Conservation (phyloP, 148 eudicot genomes). For the Nepenthes mirabilis region DNA sequence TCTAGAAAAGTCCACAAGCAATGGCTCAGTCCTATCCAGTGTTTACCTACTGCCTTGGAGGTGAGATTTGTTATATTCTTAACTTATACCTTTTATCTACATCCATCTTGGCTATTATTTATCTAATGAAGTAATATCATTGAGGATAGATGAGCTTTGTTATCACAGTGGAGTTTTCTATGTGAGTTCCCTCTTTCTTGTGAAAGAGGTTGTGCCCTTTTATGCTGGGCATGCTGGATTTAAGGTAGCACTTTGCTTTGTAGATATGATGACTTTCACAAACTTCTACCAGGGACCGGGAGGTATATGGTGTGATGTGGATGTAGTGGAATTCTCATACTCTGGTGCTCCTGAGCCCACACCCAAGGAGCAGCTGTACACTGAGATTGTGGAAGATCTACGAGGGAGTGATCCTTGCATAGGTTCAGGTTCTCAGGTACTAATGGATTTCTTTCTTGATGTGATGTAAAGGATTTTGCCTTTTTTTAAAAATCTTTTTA, state of each 20-base stretch:
- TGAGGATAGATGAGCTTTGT: background rate
- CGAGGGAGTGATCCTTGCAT: constrained; percentile 88
- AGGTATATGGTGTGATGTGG: constrained; percentile 97
- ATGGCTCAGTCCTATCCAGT: constrained; percentile 85
- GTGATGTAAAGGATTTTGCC: background rate
- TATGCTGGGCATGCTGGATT: no score
- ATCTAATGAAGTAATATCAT: background rate
- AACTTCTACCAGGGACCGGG: constrained; percentile 73
- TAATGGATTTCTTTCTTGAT: background rate
- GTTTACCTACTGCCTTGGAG: constrained; percentile 89
- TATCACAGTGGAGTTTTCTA: background rate
- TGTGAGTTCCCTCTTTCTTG: no score
- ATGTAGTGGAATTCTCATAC: constrained; percentile 91
- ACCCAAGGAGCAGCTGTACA: constrained; percentile 90
- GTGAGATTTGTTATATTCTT: constrained; percentile 20
- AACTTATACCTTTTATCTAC: background rate
- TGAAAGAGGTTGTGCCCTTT: no score
- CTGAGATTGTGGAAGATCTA: constrained; percentile 94
- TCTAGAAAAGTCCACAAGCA: constrained; percentile 97
- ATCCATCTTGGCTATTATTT: constrained; percentile 3
- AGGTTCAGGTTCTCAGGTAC: constrained; percentile 98
- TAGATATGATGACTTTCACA: constrained; percentile 1
- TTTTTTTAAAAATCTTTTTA: background rate
- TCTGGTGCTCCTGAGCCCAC: constrained; percentile 97
- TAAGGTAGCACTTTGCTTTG: background rate